Conservation (phyloP, 345 rosid genomes). For the Turritis glabra region DNA sequence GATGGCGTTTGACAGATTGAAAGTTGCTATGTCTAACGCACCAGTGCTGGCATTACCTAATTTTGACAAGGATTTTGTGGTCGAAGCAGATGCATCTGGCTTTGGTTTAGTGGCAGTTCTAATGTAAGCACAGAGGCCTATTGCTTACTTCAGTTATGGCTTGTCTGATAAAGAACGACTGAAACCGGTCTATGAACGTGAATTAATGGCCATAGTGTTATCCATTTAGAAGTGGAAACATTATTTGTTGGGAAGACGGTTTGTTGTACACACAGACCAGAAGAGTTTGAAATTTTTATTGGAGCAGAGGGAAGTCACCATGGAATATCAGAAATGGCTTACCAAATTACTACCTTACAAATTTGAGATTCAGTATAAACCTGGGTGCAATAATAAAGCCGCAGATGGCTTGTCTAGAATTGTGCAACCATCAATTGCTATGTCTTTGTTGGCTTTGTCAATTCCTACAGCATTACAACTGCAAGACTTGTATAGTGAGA, state of each 20-base stretch:
- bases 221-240: not conserved
- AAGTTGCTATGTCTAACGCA: no score
- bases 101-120: no score
- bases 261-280: not conserved
- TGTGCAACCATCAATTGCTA: no score
- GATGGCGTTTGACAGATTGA: no score
- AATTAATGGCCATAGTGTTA: no score
- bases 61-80: no score
- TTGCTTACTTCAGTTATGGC: not conserved
- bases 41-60: no score
- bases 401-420: not conserved
- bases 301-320: not conserved
- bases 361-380: not conserved
- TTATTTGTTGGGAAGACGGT: not conserved
- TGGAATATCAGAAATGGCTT: not conserved
- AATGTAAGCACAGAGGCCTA: no score
- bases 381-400: accelerated
- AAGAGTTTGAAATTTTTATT: not conserved
- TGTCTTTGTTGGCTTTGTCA: no score
- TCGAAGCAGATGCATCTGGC: no score
- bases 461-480: no score
- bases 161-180: not conserved
- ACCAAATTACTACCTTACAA: not conserved
- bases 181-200: not conserved
- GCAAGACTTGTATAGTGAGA: no score